These are phyloP conservation scores for Phoenix dactylifera DNA, from an alignment of 176 grass and related monocot genomes.

Conservation along the genomic window DNA sequence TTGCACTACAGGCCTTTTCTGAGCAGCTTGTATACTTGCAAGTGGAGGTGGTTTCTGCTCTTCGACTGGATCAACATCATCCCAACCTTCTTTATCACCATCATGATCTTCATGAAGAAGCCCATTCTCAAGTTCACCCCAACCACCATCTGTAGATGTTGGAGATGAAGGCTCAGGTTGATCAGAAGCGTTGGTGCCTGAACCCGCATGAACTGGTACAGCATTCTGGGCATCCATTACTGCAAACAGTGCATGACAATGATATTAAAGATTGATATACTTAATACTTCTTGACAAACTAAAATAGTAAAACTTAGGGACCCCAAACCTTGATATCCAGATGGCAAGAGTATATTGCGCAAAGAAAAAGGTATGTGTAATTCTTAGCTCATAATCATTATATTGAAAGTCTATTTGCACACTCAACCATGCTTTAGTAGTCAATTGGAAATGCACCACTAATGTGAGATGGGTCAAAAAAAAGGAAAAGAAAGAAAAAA, in stretches of 20 bases:
- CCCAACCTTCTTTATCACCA: constrained; percentile 87
- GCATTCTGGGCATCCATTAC: constrained; percentile 23
- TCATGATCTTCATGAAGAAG: constrained; percentile 40
- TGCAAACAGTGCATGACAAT: constrained; percentile 17
- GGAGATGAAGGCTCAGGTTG: constrained; percentile 62
- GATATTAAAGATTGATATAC: too few species aligned
- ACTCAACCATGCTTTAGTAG: too few species aligned
- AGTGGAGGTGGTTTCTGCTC: constrained; percentile 49
- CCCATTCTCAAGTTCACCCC: constrained; percentile 68
- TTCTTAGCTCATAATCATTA: too few species aligned
- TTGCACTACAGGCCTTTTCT: constrained; percentile 76
- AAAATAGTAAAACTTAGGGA: too few species aligned
- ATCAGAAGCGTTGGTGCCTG: constrained; percentile 48
- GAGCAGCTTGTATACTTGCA: constrained; percentile 84
- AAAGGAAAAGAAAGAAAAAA: neutral
- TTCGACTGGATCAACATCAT: constrained; percentile 81
- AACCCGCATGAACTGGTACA: constrained; percentile 26
- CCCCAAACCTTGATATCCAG: too few species aligned
- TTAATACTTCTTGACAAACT: too few species aligned
- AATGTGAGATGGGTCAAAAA: neutral
- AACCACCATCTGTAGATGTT: constrained; percentile 68
- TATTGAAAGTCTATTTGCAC: too few species aligned
- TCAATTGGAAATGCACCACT: too few species aligned
- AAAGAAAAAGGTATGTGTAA: too few species aligned
- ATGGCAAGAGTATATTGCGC: too few species aligned